Conservation (phyloP, 495 filamentous ascomycete genomes). For the Neurospora sublineolata region DNA sequence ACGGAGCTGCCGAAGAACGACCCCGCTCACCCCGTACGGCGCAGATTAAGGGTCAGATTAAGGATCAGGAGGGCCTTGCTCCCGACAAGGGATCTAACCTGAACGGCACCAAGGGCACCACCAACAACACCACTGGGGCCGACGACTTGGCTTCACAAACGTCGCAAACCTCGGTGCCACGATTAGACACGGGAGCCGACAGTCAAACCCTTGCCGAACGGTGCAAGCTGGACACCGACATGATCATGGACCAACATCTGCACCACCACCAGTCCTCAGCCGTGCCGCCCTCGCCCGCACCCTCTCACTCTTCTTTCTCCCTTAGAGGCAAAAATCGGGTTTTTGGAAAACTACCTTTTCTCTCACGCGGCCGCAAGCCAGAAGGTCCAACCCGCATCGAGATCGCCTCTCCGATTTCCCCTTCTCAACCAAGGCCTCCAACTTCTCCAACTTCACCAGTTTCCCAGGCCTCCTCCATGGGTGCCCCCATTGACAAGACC, state of each 20-base stretch:
- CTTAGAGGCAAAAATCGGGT: slow-evolving; percentile 23
- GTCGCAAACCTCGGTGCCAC: slow-evolving; percentile 16
- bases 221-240: slow-evolving; percentile 19
- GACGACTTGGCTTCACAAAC: neutral
- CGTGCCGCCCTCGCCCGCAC: slow-evolving; percentile 9
- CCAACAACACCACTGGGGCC: neutral
- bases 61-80: neutral
- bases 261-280: slow-evolving; percentile 10
- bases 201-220: slow-evolving; percentile 32
- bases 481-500: slow-evolving; percentile 3
- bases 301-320: slow-evolving; percentile 5
- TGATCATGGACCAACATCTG: slow-evolving; percentile 31
- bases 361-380: slow-evolving; percentile 23
- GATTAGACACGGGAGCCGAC: slow-evolving; percentile 28
- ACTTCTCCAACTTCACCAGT: slow-evolving; percentile 8
- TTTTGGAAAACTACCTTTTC: slow-evolving; percentile 28
- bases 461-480: slow-evolving; percentile 16
- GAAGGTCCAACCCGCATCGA: slow-evolving; percentile 8
- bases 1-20: neutral
- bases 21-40: neutral
- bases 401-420: slow-evolving; percentile 5
- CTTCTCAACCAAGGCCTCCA: slow-evolving; percentile 2
- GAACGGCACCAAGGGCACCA: neutral
- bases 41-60: neutral
- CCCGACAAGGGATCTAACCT: neutral